phyloP scores from a whole-genome alignment of 495 filamentous ascomycete species.

The Lasiosphaeria hispida region DNA sequence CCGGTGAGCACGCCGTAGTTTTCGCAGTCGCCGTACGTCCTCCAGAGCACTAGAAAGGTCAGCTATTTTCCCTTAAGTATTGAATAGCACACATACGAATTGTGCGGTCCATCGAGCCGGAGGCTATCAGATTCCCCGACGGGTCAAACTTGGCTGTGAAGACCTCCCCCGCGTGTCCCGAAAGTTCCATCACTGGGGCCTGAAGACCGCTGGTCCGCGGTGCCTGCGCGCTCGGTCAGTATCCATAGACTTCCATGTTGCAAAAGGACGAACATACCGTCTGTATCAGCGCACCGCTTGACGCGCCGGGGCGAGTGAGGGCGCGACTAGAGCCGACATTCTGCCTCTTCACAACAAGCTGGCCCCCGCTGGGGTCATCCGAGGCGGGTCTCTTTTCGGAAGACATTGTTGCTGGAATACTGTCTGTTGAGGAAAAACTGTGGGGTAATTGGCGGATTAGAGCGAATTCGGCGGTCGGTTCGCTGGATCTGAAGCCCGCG shows the following conservation, averaged over 20 bases:
- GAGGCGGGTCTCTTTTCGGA: conserved; percentile 86
- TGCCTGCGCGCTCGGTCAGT: conserved; percentile 52
- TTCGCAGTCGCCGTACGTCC: conserved; percentile 84
- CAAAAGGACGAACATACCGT: conserved; percentile 58
- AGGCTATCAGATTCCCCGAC: conserved; percentile 82
- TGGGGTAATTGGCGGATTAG: no score
- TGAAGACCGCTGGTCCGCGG: conserved; percentile 82
- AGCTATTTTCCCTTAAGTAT: background rate
- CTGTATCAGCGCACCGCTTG: conserved; percentile 73
- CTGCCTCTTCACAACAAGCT: conserved; percentile 86
- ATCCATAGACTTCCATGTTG: conserved; percentile 27
- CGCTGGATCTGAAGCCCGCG: no score
- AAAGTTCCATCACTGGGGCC: conserved; percentile 92
- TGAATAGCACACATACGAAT: conserved; percentile 61
- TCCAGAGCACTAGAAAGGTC: conserved; percentile 73
- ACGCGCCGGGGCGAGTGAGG: conserved; percentile 63
- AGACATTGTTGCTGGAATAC: conserved; percentile 57
- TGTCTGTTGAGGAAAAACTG: background rate
- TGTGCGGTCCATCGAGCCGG: conserved; percentile 89
- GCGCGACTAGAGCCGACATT: conserved; percentile 66
- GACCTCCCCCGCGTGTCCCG: conserved; percentile 76
- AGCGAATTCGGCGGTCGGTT: no score
- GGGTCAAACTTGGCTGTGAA: conserved; percentile 91
- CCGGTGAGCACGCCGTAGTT: conserved; percentile 87
- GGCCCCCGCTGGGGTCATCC: conserved; percentile 71